A percentile compares a stretch with the other conserved stretches of the same genome.
Conservation (phyloP, 202 grass and related monocot genomes). For the Schoenoplectus tabernaemontani region DNA sequence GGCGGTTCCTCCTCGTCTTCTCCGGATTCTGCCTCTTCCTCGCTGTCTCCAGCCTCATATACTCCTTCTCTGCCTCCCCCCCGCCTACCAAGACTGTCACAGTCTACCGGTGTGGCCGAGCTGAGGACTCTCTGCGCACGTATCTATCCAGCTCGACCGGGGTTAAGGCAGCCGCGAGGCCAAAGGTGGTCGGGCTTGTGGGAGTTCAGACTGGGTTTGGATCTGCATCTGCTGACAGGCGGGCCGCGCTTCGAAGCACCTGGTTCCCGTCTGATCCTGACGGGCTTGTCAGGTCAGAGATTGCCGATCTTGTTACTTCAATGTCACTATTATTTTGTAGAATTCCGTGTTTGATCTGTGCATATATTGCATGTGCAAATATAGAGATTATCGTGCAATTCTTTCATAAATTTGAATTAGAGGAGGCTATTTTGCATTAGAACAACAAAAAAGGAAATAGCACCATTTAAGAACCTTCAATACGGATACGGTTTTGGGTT, state of each 20-base stretch:
- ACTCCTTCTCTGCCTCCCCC: slow-evolving; percentile 34
- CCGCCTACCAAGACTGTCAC: slow-evolving; percentile 21
- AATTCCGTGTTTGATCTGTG: slow-evolving; percentile 22
- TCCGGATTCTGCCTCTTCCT: slow-evolving; percentile 44
- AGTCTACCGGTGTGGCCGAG: slow-evolving; percentile 60
- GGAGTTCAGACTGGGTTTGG: slow-evolving; percentile 66
- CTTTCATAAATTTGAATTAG: not conserved
- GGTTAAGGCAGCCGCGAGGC: slow-evolving; percentile 31
- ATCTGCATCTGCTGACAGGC: slow-evolving; percentile 45
- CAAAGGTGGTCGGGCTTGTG: slow-evolving; percentile 79
- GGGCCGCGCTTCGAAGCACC: slow-evolving; percentile 58
- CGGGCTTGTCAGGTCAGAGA: slow-evolving; percentile 67
- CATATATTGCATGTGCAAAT: not conserved
- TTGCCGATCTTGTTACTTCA: slow-evolving; percentile 24
- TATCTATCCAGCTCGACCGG: slow-evolving; percentile 34
- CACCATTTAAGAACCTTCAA: not conserved
- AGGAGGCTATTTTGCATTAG: not conserved
- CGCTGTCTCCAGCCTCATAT: slow-evolving; percentile 38
- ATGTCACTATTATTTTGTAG: slow-evolving; percentile 16
- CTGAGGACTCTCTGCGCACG: slow-evolving; percentile 71
- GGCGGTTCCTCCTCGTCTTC: slow-evolving; percentile 43
- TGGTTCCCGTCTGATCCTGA: slow-evolving; percentile 90
- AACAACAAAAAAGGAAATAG: not conserved
- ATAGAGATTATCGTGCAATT: not conserved
- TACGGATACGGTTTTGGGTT: not conserved